Percentiles rank a stretch among this genome's conserved stretches.
These are phyloP conservation scores for Bipolaris zeicola DNA, from an alignment of 2,329 filamentous ascomycete species.

Conservation along the genomic window DNA sequence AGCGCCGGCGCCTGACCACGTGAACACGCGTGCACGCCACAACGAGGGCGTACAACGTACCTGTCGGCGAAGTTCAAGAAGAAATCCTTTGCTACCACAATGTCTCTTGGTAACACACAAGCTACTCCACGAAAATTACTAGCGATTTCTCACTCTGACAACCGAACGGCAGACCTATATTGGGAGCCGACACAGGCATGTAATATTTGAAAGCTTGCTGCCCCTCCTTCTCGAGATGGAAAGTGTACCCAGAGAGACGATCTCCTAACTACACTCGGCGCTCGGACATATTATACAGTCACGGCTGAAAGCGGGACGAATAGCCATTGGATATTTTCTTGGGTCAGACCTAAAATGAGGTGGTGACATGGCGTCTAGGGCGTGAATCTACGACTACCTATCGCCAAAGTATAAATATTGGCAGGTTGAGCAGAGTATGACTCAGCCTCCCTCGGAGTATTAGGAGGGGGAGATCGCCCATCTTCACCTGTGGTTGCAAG, in stretches of 20 bases:
- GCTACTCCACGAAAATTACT: neutral
- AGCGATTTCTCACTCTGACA: neutral
- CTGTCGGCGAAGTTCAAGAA: neutral
- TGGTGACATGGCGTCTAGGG: conserved; percentile 5
- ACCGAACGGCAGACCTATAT: neutral
- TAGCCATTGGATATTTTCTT: neutral
- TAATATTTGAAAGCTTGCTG: too few species aligned
- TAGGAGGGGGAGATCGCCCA: neutral
- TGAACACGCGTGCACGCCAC: neutral
- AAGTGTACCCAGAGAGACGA: too few species aligned
- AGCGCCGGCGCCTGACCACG: neutral
- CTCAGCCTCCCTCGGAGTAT: conserved; percentile 1
- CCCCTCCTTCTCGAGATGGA: neutral
- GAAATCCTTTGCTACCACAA: too few species aligned
- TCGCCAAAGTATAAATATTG: neutral
- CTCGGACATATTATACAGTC: too few species aligned
- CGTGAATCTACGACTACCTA: conserved; percentile 1
- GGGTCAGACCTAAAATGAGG: neutral
- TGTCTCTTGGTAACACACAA: neutral
- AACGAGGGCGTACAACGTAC: neutral
- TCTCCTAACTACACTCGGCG: too few species aligned
- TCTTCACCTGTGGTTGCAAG: neutral
- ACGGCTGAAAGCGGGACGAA: neutral
- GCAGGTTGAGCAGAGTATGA: neutral
- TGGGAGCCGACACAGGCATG: neutral